phyloP scores from a whole-genome alignment of 2,329 filamentous ascomycete species.

The Fusarium longipes region DNA sequence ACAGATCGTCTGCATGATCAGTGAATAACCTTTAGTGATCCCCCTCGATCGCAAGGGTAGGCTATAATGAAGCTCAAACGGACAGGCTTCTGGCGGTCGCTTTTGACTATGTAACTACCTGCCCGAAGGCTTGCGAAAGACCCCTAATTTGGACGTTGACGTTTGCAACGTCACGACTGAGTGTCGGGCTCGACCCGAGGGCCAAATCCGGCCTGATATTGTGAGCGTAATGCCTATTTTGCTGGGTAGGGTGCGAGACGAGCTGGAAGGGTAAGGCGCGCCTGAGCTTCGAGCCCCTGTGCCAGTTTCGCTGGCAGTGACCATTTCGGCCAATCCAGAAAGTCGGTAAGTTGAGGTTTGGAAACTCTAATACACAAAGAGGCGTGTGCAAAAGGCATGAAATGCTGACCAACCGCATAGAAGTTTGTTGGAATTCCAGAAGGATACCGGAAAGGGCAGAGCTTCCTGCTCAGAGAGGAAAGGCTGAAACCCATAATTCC shows the following conservation, averaged over 20 bases:
- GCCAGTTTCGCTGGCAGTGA: constrained; percentile 34
- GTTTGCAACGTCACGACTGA: constrained; percentile 18
- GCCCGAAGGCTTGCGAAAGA: constrained; percentile 5
- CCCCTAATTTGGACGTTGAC: constrained; percentile 22
- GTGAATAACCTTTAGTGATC: not conserved
- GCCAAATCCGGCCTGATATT: constrained; percentile 7
- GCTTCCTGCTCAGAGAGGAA: constrained; percentile 9
- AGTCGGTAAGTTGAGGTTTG: constrained; percentile 40
- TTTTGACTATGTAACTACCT: not conserved
- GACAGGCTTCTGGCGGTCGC: not conserved
- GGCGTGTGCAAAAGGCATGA: constrained; percentile 6
- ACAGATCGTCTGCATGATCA: not conserved
- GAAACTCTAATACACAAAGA: constrained; percentile 35
- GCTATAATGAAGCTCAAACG: not conserved
- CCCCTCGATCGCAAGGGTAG: not conserved
- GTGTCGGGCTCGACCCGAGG: constrained; percentile 20
- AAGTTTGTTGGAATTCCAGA: constrained; percentile 35
- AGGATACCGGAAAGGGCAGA: constrained; percentile 40
- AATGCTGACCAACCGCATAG: not conserved
- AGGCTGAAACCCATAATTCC: constrained; percentile 5
- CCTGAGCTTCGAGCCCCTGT: constrained; percentile 28
- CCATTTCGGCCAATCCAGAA: constrained; percentile 21
- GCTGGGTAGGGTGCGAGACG: not conserved
- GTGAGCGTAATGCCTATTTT: constrained; percentile 13
- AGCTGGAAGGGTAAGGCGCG: not conserved